Percentiles rank a stretch among this genome's conserved stretches.
These are phyloP conservation scores for Neopestalotiopsis clavispora DNA, from an alignment of 2,329 filamentous ascomycete species.

Conservation along the genomic window DNA sequence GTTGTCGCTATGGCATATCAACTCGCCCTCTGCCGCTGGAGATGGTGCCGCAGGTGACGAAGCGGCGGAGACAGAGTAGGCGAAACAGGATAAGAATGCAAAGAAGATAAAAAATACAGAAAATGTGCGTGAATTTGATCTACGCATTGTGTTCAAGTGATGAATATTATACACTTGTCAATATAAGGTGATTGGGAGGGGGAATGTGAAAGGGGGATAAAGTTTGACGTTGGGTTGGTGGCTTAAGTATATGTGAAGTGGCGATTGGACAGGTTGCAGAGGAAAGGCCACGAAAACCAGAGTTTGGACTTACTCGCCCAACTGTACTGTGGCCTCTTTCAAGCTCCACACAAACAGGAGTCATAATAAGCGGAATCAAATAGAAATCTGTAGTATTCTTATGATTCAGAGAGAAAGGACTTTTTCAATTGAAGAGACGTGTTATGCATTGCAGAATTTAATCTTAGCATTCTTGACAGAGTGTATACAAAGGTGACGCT, in stretches of 20 bases:
- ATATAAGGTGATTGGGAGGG: not conserved
- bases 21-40: constrained; percentile 49
- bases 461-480: no score
- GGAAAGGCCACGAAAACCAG: constrained; percentile 21
- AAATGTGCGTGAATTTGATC: constrained; percentile 20
- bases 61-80: constrained; percentile 28
- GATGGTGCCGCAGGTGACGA: constrained; percentile 39
- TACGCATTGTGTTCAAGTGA: constrained; percentile 24
- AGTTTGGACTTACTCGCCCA: not conserved
- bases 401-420: not conserved
- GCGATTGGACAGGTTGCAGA: constrained; percentile 23
- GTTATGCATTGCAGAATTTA: no score
- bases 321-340: not conserved
- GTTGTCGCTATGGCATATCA: constrained; percentile 69
- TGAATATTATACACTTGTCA: not conserved
- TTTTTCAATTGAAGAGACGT: not conserved
- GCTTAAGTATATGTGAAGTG: constrained; percentile 14
- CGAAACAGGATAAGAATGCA: constrained; percentile 23
- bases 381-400: not conserved
- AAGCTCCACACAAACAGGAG: not conserved
- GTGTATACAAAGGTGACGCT: no score
- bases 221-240: not conserved
- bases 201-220: not conserved
- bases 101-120: constrained; percentile 22
- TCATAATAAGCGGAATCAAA: not conserved